phyloP scores from a whole-genome alignment of 2,329 filamentous ascomycete genomes.

The Bertia moriformis region DNA sequence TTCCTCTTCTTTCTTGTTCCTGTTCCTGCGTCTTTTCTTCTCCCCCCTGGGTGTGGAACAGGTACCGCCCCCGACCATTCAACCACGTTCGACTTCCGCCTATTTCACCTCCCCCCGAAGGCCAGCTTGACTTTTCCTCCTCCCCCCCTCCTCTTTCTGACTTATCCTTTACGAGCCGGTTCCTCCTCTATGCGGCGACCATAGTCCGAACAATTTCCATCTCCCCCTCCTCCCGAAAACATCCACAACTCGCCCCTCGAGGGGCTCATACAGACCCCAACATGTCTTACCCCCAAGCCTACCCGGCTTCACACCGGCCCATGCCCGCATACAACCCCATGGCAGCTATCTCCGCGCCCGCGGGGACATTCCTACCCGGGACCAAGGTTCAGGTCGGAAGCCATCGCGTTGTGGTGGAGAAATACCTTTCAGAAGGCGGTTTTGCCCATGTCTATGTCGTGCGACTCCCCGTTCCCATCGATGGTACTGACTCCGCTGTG shows the following conservation, averaged over 20 bases:
- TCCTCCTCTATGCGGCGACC: background rate
- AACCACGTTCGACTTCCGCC: no score
- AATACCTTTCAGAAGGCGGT: conserved; percentile 93
- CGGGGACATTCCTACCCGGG: conserved; percentile 78
- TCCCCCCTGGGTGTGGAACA: background rate
- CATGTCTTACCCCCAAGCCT: background rate
- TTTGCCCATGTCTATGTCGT: conserved; percentile 98
- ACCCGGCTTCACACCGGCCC: background rate
- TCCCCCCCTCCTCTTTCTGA: conserved; percentile 1
- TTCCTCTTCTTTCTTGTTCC: background rate
- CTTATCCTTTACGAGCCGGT: background rate
- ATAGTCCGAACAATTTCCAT: background rate
- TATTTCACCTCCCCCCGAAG: background rate
- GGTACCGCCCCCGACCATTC: background rate
- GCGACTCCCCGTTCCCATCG: conserved; percentile 62
- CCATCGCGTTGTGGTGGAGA: conserved; percentile 86
- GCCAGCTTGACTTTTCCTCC: background rate
- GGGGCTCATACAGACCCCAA: background rate
- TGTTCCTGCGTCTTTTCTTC: background rate
- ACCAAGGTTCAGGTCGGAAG: conserved; percentile 93
- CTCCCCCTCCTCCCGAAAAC: no score
- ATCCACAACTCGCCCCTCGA: background rate
- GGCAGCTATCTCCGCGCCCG: conserved; percentile 29
- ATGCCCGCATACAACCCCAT: background rate
- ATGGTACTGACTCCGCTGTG: conserved; percentile 69